phyloP scores from a whole-genome alignment of 106 monocot genomes.

The Iris macrosiphon region DNA sequence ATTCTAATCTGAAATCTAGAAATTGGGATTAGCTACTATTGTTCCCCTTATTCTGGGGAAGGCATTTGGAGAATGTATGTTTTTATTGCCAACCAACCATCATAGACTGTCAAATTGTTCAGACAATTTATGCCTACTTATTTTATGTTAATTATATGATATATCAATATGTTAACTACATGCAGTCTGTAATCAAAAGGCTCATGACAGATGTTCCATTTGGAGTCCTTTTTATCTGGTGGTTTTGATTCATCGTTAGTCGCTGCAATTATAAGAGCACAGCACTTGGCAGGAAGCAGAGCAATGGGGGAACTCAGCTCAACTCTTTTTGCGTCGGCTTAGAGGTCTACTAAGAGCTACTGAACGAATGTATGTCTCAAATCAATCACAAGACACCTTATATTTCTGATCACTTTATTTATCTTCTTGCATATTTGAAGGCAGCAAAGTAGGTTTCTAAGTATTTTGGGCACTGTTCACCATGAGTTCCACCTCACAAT shows the following conservation, averaged over 20 bases:
- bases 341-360: slow-evolving; percentile 21
- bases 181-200: slow-evolving; percentile 64
- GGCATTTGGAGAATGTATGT: slow-evolving; percentile 61
- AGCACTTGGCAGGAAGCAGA: slow-evolving; percentile 50
- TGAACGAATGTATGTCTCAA: neutral
- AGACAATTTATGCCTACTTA: neutral
- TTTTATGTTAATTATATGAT: neutral
- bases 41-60: slow-evolving; percentile 43
- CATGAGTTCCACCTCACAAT: slow-evolving; percentile 71
- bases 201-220: slow-evolving; percentile 88
- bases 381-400: too few relatives aligned
- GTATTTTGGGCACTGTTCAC: slow-evolving; percentile 58
- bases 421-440: too few relatives aligned
- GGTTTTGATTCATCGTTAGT: slow-evolving; percentile 78
- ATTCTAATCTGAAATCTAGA: too few relatives aligned
- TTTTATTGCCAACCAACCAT: neutral
- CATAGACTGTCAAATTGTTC: neutral
- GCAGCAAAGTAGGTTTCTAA: slow-evolving; percentile 57
- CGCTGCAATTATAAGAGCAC: slow-evolving; percentile 59
- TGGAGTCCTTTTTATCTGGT: slow-evolving; percentile 61
- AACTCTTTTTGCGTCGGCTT: slow-evolving; percentile 72
- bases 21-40: too few relatives aligned
- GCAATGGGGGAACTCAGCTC: slow-evolving; percentile 51
- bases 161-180: neutral
- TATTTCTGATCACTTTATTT: too few relatives aligned